Evolutionary conservation across 2,329 filamentous ascomycete genomes (phyloP).

Genomic region (Verticillium isaacii): DNA sequence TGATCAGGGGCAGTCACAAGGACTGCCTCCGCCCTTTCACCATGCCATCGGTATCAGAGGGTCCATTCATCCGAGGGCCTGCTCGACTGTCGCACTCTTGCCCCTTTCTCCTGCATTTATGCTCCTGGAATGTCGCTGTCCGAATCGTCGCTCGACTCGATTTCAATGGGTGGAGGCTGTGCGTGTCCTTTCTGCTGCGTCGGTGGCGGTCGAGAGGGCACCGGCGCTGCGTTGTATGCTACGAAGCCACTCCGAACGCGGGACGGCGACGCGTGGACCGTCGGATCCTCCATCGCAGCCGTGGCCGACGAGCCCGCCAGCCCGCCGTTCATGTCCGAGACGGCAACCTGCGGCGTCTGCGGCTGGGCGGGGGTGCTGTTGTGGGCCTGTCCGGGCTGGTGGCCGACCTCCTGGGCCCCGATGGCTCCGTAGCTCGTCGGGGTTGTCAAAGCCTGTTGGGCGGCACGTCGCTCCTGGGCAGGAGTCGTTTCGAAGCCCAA

Average conservation of each 20-base stretch:
- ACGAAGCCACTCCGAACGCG: background rate
- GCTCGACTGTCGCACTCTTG: too few relatives aligned
- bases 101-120: background rate
- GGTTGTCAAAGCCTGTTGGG: background rate
- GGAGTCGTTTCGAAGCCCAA: background rate
- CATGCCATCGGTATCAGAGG: too few relatives aligned
- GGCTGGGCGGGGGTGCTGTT: background rate
- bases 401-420: background rate
- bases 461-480: background rate
- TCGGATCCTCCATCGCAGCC: slow-evolving; percentile 31
- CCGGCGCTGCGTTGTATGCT: background rate
- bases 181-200: background rate
- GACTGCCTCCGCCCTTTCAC: too few relatives aligned
- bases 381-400: slow-evolving; percentile 14
- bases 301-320: slow-evolving; percentile 28
- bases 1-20: too few relatives aligned
- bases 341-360: slow-evolving; percentile 12
- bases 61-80: too few relatives aligned
- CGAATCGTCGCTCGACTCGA: slow-evolving; percentile 1
- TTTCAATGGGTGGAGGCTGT: background rate
- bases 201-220: background rate
- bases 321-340: slow-evolving; percentile 30
- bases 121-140: slow-evolving; percentile 1
- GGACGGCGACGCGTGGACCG: slow-evolving; percentile 16
- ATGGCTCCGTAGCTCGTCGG: background rate